Conservation (phyloP, 371 early-diverging fungal species). For the Rhizopus sp. region DNA sequence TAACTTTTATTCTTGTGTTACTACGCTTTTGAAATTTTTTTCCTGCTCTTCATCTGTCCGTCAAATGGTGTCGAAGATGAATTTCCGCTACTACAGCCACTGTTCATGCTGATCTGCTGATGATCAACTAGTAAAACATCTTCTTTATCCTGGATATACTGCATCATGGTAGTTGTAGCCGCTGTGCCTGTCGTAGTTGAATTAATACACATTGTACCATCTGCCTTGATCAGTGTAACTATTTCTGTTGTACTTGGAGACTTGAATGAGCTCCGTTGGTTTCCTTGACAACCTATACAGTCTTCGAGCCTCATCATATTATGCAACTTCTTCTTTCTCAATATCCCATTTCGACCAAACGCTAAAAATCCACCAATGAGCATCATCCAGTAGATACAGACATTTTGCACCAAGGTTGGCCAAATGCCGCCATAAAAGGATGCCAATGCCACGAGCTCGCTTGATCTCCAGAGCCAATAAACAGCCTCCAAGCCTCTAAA, state of each 20-base stretch:
- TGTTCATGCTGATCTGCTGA: conserved; percentile 2
- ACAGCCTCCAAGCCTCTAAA: conserved; percentile 27
- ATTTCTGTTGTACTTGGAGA: not conserved
- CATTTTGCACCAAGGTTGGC: conserved; percentile 33
- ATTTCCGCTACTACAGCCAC: conserved; percentile 10
- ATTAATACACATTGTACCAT: conserved; percentile 7
- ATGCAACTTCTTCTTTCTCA: conserved; percentile 11
- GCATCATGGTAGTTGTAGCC: too few relatives aligned
- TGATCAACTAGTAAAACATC: conserved; percentile 4
- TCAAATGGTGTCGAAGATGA: conserved; percentile 20
- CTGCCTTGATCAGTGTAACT: conserved; percentile 3
- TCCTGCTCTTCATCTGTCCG: conserved; percentile 19
- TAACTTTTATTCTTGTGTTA: not conserved
- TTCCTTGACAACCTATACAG: conserved; percentile 18
- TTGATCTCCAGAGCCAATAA: conserved; percentile 43
- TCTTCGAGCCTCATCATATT: conserved; percentile 11
- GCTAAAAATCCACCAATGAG: conserved; percentile 29
- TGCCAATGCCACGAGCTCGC: conserved; percentile 32
- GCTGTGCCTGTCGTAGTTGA: conserved; percentile 15
- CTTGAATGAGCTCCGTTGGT: not conserved
- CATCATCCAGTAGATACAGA: conserved; percentile 33
- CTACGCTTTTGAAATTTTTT: conserved; percentile 1
- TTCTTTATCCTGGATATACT: too few relatives aligned
- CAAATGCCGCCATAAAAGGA: conserved; percentile 47
- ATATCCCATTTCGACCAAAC: conserved; percentile 30